These are phyloP conservation scores for Symbiodinium pilosum DNA, from an alignment of 73 alveolate species.

Conservation along the genomic window DNA sequence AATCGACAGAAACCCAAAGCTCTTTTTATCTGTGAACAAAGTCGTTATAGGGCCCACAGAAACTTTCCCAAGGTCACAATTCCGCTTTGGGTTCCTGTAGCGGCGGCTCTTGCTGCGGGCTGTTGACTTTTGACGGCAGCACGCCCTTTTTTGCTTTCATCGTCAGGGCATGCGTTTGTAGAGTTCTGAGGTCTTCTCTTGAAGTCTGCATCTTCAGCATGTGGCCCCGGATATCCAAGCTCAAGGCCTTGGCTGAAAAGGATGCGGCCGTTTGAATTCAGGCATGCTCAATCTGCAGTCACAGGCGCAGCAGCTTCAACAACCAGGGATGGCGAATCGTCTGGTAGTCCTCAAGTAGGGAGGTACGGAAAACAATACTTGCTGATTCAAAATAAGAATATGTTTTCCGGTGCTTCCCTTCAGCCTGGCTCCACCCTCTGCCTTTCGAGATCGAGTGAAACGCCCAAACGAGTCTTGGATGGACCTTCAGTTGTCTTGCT, in stretches of 20 bases:
- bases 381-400: neutral
- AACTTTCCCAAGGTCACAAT: too few species aligned
- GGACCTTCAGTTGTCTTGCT: too few species aligned
- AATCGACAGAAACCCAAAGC: too few species aligned
- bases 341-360: constrained; percentile 36
- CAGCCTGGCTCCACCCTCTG: neutral
- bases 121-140: too few species aligned
- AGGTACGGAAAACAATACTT: neutral
- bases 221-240: neutral
- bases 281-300: neutral
- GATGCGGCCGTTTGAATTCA: neutral
- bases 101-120: too few species aligned
- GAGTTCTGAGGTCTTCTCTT: too few species aligned
- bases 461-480: too few species aligned
- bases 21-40: too few species aligned
- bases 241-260: neutral
- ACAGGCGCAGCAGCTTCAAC: constrained; percentile 44
- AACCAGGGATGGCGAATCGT: constrained; percentile 75
- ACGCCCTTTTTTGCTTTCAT: too few species aligned
- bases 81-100: too few species aligned
- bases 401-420: neutral
- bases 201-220: neutral
- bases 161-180: too few species aligned
- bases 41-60: too few species aligned
- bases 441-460: neutral